Conservation (phyloP, 208 protist species). For the Trypanosoma avium region DNA sequence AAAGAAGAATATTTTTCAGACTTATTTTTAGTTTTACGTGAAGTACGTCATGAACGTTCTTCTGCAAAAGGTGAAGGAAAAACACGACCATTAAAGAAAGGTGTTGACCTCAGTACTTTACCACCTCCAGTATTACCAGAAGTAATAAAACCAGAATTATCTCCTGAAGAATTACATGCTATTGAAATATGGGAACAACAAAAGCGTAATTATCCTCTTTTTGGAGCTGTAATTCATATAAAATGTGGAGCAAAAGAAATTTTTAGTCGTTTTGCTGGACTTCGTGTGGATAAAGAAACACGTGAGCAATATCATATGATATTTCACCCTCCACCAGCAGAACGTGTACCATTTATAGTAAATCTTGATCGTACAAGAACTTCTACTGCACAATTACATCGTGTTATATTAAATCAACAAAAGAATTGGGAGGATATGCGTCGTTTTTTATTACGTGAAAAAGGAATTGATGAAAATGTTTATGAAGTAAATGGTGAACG, state of each 20-base stretch:
- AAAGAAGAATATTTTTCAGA: not conserved
- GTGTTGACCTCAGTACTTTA: slow-evolving; percentile 56
- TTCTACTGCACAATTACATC: slow-evolving; percentile 66
- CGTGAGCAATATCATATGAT: slow-evolving; percentile 81
- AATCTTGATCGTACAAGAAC: slow-evolving; percentile 59
- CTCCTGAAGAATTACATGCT: slow-evolving; percentile 42
- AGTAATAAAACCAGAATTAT: slow-evolving; percentile 39
- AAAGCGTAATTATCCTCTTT: slow-evolving; percentile 27
- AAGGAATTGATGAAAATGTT: slow-evolving; percentile 33
- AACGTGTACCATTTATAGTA: slow-evolving; percentile 66
- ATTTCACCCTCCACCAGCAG: slow-evolving; percentile 68
- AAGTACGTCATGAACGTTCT: slow-evolving; percentile 29
- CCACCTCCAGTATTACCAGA: slow-evolving; percentile 74
- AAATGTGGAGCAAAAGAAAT: slow-evolving; percentile 62
- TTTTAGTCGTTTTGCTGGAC: slow-evolving; percentile 77
- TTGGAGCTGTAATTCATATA: slow-evolving; percentile 65
- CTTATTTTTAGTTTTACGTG: slow-evolving; percentile 21
- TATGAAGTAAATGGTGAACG: slow-evolving; percentile 60
- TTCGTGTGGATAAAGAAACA: slow-evolving; percentile 80
- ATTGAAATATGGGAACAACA: slow-evolving; percentile 44
- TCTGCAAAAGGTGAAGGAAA: slow-evolving; percentile 52
- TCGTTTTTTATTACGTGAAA: slow-evolving; percentile 43
- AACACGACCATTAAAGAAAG: slow-evolving; percentile 41
- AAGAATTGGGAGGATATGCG: slow-evolving; percentile 49
- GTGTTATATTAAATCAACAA: slow-evolving; percentile 63